These are phyloP conservation scores for Paxillus ammoniavirescens DNA, from an alignment of 768 basidiomycete genomes.

Conservation along the genomic window DNA sequence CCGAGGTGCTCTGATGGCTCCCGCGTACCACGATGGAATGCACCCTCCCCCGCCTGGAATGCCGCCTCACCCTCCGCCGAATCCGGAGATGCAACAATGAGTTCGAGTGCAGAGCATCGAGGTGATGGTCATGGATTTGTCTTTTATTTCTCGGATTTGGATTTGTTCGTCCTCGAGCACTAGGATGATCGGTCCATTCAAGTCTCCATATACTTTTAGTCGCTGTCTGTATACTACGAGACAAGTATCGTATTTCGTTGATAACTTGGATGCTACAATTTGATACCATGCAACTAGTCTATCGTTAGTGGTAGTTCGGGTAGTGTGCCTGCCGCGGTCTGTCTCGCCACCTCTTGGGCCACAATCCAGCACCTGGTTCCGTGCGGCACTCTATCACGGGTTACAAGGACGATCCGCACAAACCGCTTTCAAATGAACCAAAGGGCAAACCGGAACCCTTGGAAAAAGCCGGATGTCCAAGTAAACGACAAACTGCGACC, in stretches of 20 bases:
- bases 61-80: slow-evolving; percentile 35
- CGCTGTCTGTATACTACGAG: slow-evolving; percentile 5
- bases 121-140: background rate
- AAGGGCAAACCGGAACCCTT: too few species aligned
- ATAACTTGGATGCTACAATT: background rate
- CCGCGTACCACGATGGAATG: slow-evolving; percentile 37
- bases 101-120: background rate
- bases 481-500: too few species aligned
- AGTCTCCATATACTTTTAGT: slow-evolving; percentile 1
- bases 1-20: slow-evolving; percentile 64
- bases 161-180: slow-evolving; percentile 4
- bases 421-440: too few species aligned
- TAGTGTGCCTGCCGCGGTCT: too few species aligned
- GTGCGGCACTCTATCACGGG: too few species aligned
- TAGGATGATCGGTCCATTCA: background rate
- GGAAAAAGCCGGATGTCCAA: too few species aligned
- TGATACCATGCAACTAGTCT: background rate
- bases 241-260: background rate
- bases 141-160: background rate
- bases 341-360: too few species aligned
- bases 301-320: too few species aligned
- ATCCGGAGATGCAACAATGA: slow-evolving; percentile 32
- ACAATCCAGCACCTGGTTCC: too few species aligned
- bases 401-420: too few species aligned
- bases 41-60: slow-evolving; percentile 35